Conservation (phyloP, 495 filamentous ascomycete genomes). For the Aspergillus ellipticus region DNA sequence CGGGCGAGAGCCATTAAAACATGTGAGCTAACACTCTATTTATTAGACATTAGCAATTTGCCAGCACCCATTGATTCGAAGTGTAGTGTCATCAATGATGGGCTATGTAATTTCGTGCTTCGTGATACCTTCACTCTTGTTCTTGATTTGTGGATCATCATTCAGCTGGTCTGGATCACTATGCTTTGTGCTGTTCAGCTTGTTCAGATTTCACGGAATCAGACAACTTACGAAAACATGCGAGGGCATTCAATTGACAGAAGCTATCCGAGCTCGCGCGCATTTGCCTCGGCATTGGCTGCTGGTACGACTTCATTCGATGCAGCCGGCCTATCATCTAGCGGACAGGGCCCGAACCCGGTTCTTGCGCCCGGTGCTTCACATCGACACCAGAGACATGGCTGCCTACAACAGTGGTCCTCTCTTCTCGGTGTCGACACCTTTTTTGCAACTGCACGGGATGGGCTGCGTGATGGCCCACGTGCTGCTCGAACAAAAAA, state of each 20-base stretch:
- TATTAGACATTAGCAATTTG: conserved; percentile 53
- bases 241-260: conserved; percentile 56
- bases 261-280: conserved; percentile 54
- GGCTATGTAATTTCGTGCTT: conserved; percentile 67
- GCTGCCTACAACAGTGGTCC: conserved; percentile 74
- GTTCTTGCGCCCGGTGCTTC: conserved; percentile 33
- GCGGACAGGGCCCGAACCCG: conserved; percentile 48
- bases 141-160: conserved; percentile 67
- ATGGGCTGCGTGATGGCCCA: conserved; percentile 54
- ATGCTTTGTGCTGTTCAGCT: conserved; percentile 94
- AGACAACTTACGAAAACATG: conserved; percentile 97
- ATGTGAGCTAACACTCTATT: conserved; percentile 14
- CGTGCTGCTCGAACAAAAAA: conserved; percentile 57
- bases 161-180: conserved; percentile 89
- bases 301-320: conserved; percentile 64
- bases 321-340: conserved; percentile 63
- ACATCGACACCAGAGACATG: conserved; percentile 45
- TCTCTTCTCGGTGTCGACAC: conserved; percentile 85
- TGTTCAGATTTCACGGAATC: conserved; percentile 81
- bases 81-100: conserved; percentile 73
- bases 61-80: conserved; percentile 42
- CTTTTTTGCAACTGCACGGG: conserved; percentile 77
- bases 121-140: conserved; percentile 81
- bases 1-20: neutral
- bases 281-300: conserved; percentile 73